Evolutionary conservation across 768 basidiomycete genomes (phyloP), one percentile per base, ranked within the genome.

Genomic region (Paxillus ammoniavirescens): DNA sequence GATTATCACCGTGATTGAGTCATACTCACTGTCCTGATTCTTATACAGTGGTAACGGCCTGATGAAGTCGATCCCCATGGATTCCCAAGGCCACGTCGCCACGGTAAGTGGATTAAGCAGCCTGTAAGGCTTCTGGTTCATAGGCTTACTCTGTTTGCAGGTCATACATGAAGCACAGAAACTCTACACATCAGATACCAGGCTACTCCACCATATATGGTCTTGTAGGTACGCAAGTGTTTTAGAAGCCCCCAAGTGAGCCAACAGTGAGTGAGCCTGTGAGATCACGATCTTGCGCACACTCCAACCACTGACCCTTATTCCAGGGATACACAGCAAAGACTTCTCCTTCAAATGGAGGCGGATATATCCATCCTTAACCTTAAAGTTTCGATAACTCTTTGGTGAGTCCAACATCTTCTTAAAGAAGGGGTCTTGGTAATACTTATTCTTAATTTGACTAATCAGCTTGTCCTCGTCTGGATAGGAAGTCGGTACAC

Each of bases 161-260:
- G 68, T 14, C 56, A 55, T 0, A 61, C 61, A 56, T 59, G 30
- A 17, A 0, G 17, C 36, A 30, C 73, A 74, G 38, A 44, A 75
- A 0, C 55, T 49, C 5, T 62, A 44, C 0, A 69, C 60, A 41
- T 77, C 73, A 0, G 41, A 12, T 0, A 64, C 64, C 54, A 77
- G 72, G 8, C 62, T 55, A 33, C 70, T 68, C 74, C 75, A 74
- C 75, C 75, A 76, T 0, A 75, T 68, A 7, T 72, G 53, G 21
- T 73, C 65, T 5, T 63, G 41, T 0, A 77, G 59, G 40, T 69
- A 71, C 6, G 42, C 40, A 0, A 75, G 33, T 0, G 74, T 77
- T 54, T 75, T 75, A 10, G 15, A 38, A 0, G 57, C 28, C 3
- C 75, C 73, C 2, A 77, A 54, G 53, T 77, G 75, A 3, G 74